Base-by-base conservation (phyloP, 306 rosid species). In the Echinosophora koreensis region DNA sequence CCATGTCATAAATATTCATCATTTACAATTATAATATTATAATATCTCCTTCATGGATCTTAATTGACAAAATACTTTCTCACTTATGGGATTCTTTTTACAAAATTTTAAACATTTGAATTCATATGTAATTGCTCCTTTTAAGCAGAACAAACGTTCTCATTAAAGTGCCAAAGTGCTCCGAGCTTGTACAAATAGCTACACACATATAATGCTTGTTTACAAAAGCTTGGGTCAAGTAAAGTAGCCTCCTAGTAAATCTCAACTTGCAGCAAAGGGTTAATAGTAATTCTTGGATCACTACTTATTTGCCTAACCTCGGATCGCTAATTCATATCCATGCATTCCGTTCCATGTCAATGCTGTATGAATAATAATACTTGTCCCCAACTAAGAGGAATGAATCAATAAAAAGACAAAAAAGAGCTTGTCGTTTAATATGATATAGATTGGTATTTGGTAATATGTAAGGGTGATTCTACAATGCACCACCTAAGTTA, bases 271-370 rank as follows among this genome's bases (percentile, higher is more conserved):
- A 71, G 14, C 16, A 55, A 67, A 63, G 32, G 68, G 27, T 34
- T 41, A 63, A 22, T 22, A 22, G 22, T 22, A 22, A 66, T 50
- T 74, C 79, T 85, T 78, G 86, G 88, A 82, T 82, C 84, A 30
- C 69, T 51, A 82, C 73, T 49, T 69, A 34, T 28, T 37, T 68
- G 54, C 50, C 44, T 71, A 39, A 34, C 77, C 68, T 81, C 56
- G 88, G 85, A 84, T 81, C 85, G 5, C 66, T 51, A 73, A 42
- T 41, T 64, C 73, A 50, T 34, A 0, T 80, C 9, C 35, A 44
- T 70, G 42, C 44, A 64, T 22, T 61, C 8, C 41, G 5, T 14
- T 74, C 6, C 14, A 27, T 47, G 13, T 55, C 15, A 22, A 70
- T n/a, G 54, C 2, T 71, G 1, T 6, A 42, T 46, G 30, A 38